phyloP scores from a whole-genome alignment of 495 filamentous ascomycete species.

The Podospora anserina region DNA sequence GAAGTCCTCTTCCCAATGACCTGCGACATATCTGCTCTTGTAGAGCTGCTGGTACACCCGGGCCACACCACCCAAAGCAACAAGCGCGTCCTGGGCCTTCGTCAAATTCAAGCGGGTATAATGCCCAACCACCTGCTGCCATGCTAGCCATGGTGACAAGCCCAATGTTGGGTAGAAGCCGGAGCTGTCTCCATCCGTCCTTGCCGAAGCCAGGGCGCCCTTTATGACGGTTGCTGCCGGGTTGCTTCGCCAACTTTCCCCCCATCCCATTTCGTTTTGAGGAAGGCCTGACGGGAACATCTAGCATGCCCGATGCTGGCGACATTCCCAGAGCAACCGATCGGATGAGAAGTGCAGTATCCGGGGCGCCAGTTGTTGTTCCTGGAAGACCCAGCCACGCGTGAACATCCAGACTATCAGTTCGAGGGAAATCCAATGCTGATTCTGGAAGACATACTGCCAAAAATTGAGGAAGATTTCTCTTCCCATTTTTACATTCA shows the following conservation, averaged over 20 bases:
- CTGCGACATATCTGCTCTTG: not conserved
- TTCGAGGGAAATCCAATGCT: no score
- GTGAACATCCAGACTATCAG: not conserved
- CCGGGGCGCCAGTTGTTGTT: not conserved
- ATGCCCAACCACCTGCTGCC: not conserved
- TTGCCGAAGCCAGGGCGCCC: not conserved
- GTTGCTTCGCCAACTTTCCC: not conserved
- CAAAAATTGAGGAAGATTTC: no score
- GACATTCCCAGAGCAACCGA: not conserved
- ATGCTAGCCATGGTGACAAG: not conserved
- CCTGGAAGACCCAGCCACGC: not conserved
- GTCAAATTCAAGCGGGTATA: not conserved
- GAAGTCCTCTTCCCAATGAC: not conserved
- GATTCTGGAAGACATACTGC: no score
- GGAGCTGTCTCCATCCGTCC: not conserved
- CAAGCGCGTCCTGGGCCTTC: not conserved
- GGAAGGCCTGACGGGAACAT: not conserved
- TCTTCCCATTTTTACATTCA: no score
- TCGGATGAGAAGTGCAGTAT: not conserved
- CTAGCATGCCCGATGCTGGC: not conserved
- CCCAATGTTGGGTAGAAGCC: not conserved
- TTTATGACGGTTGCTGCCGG: not conserved
- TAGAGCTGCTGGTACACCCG: not conserved
- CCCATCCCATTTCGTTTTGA: not conserved
- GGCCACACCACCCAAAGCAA: not conserved